Base-by-base conservation (phyloP, 140 eudicot species). In the Erigeron philadelphicus region DNA sequence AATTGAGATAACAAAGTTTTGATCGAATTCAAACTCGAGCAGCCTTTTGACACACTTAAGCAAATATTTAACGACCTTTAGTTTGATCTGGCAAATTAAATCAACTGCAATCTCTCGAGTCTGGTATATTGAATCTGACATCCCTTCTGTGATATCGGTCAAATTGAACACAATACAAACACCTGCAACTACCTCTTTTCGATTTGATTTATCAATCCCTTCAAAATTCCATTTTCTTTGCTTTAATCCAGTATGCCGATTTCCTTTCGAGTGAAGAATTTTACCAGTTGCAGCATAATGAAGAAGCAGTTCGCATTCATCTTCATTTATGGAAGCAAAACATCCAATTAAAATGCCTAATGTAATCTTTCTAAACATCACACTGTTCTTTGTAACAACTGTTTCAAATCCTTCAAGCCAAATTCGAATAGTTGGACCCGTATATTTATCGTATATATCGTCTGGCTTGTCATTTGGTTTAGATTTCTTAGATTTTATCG, bases 241-340 rank as follows among this genome's bases (percentile, higher is more conserved):
- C 73, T 65, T 76, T 45, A 59, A 66, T 66, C 86, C 78, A 15
- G 54, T 49, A 50, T 25, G 16, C 68, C 67, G 72, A 70, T 70
- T 70, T 48, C 63, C 72, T 54, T 67, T 43, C 25, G 81, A 74
- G 21, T 52, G 68, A 5, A 76, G 47, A 62, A 79, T 47, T 25
- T 18, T 76, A 50, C 96, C 95, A 23, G 85, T 87, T 71, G 92
- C 86, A 82, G 80, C 85, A 77, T 78, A 89, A 72, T 86, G 96
- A 79, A 89, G 85, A 82, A 84, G 74, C 72, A 68, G 55, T 42
- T 83, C 90, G 64, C 79, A 86, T 42, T 71, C 88, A 31, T 77
- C 87, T 59, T 79, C 84, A 43, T 21, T 67, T 68, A 86, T 40
- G 53, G 77, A 66, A 72, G 46, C 58, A 17, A 65, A 72, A 70